Evolutionary conservation across 1,284 basidiomycete species (phyloP).

Genomic region (Neonothopanus nambi): DNA sequence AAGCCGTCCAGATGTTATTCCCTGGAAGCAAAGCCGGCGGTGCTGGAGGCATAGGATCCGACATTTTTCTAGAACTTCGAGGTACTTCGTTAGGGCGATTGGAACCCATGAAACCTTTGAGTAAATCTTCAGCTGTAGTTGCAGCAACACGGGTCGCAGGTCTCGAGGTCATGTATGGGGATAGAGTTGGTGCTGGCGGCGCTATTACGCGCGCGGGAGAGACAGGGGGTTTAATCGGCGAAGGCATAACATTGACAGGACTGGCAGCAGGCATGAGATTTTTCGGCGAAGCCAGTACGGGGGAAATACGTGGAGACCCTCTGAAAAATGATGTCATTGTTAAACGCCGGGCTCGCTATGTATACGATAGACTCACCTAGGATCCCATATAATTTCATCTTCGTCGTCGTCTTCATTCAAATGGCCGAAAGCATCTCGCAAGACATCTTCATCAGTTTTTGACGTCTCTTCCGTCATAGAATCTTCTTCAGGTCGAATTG

Average conservation of each 20-base stretch:
- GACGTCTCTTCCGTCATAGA: slow-evolving; percentile 65
- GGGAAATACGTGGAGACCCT: slow-evolving; percentile 17
- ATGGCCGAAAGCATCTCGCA: slow-evolving; percentile 70
- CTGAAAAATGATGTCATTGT: slow-evolving; percentile 4
- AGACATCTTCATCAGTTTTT: slow-evolving; percentile 79
- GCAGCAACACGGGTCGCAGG: slow-evolving; percentile 12
- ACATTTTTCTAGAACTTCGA: slow-evolving; percentile 25
- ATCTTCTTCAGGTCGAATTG: slow-evolving; percentile 55
- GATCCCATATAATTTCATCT: slow-evolving; percentile 63
- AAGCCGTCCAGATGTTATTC: slow-evolving; percentile 58
- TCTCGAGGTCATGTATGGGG: slow-evolving; percentile 1
- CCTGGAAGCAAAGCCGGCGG: slow-evolving; percentile 37
- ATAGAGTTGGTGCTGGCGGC: slow-evolving; percentile 3
- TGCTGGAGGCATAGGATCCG: slow-evolving; percentile 29
- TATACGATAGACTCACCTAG: slow-evolving; percentile 40
- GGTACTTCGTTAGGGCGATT: slow-evolving; percentile 46
- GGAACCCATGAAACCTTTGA: slow-evolving; percentile 31
- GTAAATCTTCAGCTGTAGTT: slow-evolving; percentile 25
- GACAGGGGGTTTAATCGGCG: slow-evolving; percentile 13
- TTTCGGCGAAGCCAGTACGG: slow-evolving; percentile 5
- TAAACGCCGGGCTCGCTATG: background rate
- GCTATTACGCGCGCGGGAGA: slow-evolving; percentile 2
- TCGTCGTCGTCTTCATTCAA: slow-evolving; percentile 54
- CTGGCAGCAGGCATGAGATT: slow-evolving; percentile 11
- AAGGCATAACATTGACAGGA: slow-evolving; percentile 10